These are phyloP conservation scores for Quercus tomentella DNA, from an alignment of 331 rosid genomes.

Conservation along the genomic window DNA sequence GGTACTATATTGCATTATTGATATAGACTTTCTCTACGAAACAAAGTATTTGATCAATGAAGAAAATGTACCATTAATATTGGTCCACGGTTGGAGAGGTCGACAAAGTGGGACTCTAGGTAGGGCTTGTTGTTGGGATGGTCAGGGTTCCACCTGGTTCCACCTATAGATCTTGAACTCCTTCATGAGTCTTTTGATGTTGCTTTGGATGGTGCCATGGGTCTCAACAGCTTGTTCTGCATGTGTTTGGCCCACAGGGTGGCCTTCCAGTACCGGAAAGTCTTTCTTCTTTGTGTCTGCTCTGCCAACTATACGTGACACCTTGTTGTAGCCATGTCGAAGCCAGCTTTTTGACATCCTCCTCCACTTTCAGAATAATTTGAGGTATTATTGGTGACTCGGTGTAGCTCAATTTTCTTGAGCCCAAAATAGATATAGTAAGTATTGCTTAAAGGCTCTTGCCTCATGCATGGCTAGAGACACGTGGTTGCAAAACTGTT, in stretches of 20 bases:
- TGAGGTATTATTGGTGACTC: too few relatives aligned
- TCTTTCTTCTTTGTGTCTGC: slow-evolving; percentile 9
- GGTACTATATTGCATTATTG: too few relatives aligned
- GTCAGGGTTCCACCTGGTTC: slow-evolving; percentile 48
- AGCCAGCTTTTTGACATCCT: slow-evolving; percentile 22
- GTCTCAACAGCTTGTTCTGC: slow-evolving; percentile 23
- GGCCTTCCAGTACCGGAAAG: slow-evolving; percentile 22
- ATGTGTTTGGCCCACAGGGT: slow-evolving; percentile 23
- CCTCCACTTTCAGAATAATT: neutral
- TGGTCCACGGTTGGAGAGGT: slow-evolving; percentile 34
- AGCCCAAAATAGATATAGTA: neutral
- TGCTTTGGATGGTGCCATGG: slow-evolving; percentile 2
- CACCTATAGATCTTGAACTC: slow-evolving; percentile 42
- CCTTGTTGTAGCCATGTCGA: slow-evolving; percentile 22
- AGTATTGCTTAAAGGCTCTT: too few relatives aligned
- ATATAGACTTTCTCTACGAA: too few relatives aligned
- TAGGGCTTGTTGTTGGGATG: slow-evolving; percentile 23
- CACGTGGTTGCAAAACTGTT: neutral
- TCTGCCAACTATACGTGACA: slow-evolving; percentile 8
- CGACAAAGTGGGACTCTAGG: slow-evolving; percentile 29
- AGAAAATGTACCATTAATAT: slow-evolving; percentile 16
- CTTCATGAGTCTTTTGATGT: neutral
- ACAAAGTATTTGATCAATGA: neutral
- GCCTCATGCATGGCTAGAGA: neutral
- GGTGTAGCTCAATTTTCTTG: neutral